A percentile compares a stretch with the other conserved stretches of the same genome.
Evolutionary conservation across 345 rosid species (phyloP).

Genomic region (Aquilaria sinensis): DNA sequence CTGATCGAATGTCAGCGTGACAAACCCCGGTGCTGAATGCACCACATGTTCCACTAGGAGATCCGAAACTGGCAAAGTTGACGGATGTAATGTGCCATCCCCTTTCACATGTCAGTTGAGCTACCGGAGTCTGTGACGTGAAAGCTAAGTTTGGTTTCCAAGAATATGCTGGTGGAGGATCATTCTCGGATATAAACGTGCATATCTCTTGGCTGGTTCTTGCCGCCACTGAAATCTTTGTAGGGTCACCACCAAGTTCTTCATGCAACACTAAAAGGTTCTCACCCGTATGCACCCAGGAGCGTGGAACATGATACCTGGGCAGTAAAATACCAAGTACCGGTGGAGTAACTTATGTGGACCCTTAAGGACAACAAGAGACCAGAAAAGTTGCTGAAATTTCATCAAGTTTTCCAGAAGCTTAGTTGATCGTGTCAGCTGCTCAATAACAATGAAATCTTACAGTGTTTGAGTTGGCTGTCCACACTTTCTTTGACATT

Average conservation of each 20-base stretch:
- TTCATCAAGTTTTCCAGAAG: neutral
- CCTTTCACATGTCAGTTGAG: constrained; percentile 40
- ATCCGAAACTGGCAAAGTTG: constrained; percentile 54
- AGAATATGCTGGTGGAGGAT: constrained; percentile 44
- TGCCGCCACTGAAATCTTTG: constrained; percentile 37
- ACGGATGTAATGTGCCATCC: constrained; percentile 51
- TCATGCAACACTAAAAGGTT: constrained; percentile 55
- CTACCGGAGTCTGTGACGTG: constrained; percentile 29
- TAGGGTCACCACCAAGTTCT: constrained; percentile 62
- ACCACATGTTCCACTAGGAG: constrained; percentile 55
- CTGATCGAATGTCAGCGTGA: constrained; percentile 25
- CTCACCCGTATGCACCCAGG: constrained; percentile 45
- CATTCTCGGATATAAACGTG: constrained; percentile 40
- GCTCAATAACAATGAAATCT: constrained; percentile 2
- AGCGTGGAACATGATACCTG: constrained; percentile 55
- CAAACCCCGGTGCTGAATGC: constrained; percentile 34
- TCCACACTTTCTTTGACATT: constrained; percentile 51
- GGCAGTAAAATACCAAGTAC: neutral
- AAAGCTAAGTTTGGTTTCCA: constrained; percentile 35
- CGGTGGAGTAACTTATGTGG: too few relatives aligned
- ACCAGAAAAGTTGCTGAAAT: neutral
- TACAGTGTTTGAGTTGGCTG: constrained; percentile 59
- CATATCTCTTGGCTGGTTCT: constrained; percentile 45
- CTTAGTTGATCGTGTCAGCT: neutral
- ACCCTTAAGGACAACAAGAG: neutral